These are phyloP conservation scores for Parvularia atlantis DNA, from an alignment of 78 protist species.

Conservation along the genomic window DNA sequence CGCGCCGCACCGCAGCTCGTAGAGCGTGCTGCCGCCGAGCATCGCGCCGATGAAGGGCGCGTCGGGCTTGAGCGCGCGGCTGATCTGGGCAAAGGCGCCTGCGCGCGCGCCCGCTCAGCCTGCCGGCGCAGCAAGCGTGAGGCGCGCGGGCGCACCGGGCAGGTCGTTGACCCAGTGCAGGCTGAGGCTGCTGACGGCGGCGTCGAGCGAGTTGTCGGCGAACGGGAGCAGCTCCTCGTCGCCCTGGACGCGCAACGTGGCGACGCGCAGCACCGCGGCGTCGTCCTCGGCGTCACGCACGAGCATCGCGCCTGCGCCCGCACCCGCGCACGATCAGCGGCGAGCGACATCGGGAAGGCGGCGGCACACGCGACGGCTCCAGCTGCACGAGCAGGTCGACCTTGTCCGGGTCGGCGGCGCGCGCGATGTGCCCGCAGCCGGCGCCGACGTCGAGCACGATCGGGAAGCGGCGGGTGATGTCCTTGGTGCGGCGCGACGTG, in stretches of 20 bases:
- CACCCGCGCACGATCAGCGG: not conserved
- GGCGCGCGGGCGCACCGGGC: no score
- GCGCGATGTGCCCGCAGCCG: not conserved
- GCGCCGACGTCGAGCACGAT: not conserved
- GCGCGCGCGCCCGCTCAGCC: not conserved
- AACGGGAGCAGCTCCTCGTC: slow-evolving; percentile 17
- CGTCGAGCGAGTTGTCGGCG: not conserved
- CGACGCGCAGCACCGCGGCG: not conserved
- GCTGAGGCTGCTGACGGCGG: not conserved
- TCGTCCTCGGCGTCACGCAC: not conserved
- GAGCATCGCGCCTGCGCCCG: no score
- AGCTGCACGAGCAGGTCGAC: no score
- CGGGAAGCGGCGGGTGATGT: not conserved
- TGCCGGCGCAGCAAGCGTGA: not conserved
- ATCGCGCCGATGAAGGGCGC: slow-evolving; percentile 12
- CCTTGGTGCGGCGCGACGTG: not conserved
- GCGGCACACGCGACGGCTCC: no score
- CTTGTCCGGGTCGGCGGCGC: not conserved
- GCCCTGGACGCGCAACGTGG: no score
- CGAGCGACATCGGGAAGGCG: no score
- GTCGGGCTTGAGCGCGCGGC: slow-evolving; percentile 11
- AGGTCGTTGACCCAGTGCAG: slow-evolving; percentile 39
- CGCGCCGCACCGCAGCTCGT: slow-evolving; percentile 7
- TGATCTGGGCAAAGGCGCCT: not conserved
- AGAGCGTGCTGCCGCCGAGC: slow-evolving; percentile 20